phyloP scores from a whole-genome alignment of 495 filamentous ascomycete genomes.

The Talaromyces trachyspermus region DNA sequence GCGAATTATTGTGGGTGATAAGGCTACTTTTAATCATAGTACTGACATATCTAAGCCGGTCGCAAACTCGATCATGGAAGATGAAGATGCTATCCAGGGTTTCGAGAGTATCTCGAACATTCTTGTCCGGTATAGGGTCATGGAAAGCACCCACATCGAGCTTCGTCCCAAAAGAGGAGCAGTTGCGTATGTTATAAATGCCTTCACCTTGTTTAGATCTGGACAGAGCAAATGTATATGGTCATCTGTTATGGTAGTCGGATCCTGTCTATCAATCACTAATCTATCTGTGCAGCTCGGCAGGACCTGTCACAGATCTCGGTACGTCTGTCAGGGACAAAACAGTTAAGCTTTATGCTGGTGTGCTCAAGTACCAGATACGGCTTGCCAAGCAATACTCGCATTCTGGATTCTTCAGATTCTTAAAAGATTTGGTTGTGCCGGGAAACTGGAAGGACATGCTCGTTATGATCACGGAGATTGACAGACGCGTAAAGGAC shows the following conservation, averaged over 20 bases:
- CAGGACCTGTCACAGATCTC: no score
- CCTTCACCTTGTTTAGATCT: no score
- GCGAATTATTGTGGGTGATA: constrained; percentile 2
- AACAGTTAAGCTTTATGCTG: neutral
- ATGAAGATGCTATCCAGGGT: constrained; percentile 5
- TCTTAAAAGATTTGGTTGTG: neutral
- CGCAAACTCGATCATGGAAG: constrained; percentile 3
- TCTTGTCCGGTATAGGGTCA: constrained; percentile 4
- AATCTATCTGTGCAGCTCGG: no score
- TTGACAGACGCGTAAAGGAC: neutral
- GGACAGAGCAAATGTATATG: no score
- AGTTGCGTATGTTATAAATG: no score
- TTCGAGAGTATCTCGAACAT: constrained; percentile 7
- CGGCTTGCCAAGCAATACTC: constrained; percentile 6
- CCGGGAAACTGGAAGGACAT: constrained; percentile 4
- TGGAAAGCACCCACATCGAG: neutral
- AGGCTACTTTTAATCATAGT: no score
- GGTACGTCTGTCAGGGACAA: neutral
- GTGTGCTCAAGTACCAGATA: constrained; percentile 6
- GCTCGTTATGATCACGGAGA: neutral
- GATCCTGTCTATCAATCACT: no score
- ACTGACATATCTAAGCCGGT: no score
- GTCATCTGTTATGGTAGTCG: no score
- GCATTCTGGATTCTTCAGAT: neutral
- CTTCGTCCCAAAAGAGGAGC: no score